Conservation (phyloP, 139 green algal genomes). For the Tetradesmus lagerheimii region DNA sequence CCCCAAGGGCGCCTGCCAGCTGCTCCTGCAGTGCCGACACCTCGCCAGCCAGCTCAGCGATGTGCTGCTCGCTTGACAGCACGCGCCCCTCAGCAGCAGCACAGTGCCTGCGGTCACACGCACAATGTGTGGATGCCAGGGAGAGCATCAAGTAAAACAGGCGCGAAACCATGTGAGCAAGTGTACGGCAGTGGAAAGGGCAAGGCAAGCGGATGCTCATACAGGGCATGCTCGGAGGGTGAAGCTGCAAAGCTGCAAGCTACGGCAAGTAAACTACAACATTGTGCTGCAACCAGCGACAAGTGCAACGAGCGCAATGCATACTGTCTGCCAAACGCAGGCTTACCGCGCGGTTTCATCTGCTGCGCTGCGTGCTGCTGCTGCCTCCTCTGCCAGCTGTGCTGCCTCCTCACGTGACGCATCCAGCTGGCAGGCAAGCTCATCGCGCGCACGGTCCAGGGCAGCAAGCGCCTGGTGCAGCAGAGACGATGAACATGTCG, state of each 20-base stretch:
- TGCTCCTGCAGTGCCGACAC: slow-evolving; percentile 47
- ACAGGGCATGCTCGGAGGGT: too few relatives aligned
- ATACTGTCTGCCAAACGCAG: too few relatives aligned
- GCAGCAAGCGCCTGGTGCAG: slow-evolving; percentile 1
- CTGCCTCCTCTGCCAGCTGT: slow-evolving; percentile 49
- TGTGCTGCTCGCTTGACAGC: slow-evolving; percentile 51
- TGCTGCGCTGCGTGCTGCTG: slow-evolving; percentile 46
- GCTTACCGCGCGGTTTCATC: slow-evolving; percentile 54
- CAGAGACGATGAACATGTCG: not conserved
- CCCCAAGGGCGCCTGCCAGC: slow-evolving; percentile 49
- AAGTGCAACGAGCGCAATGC: too few relatives aligned
- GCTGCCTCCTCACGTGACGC: slow-evolving; percentile 56
- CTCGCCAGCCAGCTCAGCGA: slow-evolving; percentile 48
- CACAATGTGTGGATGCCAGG: not conserved
- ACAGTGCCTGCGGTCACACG: slow-evolving; percentile 51
- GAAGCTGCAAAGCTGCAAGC: too few relatives aligned
- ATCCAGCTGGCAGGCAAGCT: slow-evolving; percentile 61
- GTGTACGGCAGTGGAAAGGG: too few relatives aligned
- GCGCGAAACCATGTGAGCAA: not conserved
- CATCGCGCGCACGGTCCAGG: slow-evolving; percentile 18
- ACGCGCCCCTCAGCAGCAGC: slow-evolving; percentile 70
- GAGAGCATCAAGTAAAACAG: not conserved
- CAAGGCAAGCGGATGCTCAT: too few relatives aligned
- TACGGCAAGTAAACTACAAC: too few relatives aligned
- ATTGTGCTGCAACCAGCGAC: too few relatives aligned